phyloP scores from a whole-genome alignment of 169 alveolate species.

The Plasmodium ovale region DNA sequence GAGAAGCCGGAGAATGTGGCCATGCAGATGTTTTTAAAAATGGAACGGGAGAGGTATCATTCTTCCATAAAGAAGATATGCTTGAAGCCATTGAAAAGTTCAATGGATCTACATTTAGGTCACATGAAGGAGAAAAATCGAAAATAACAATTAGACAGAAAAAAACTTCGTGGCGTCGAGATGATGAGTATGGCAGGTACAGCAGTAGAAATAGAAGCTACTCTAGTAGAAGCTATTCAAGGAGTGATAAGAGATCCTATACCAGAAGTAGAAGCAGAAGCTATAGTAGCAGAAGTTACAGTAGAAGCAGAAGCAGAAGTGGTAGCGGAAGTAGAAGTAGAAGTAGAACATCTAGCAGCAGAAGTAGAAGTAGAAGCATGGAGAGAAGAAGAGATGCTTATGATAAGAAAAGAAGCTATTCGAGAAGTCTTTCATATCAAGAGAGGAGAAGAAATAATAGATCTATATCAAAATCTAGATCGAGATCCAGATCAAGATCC shows the following conservation, averaged over 20 bases:
- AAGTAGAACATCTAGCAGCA: constrained; percentile 11
- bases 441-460: constrained; percentile 55
- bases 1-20: constrained; percentile 92
- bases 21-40: constrained; percentile 92
- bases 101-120: constrained; percentile 89
- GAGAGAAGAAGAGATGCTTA: constrained; percentile 77
- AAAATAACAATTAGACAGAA: constrained; percentile 87
- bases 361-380: constrained; percentile 77
- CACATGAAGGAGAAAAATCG: constrained; percentile 90
- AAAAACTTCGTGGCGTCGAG: constrained; percentile 75
- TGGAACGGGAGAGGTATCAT: constrained; percentile 91
- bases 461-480: constrained; percentile 62
- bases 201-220: constrained; percentile 68
- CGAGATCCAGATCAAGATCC: constrained; percentile 50
- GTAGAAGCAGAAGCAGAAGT: constrained; percentile 65
- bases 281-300: constrained; percentile 25
- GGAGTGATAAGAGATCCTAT: constrained; percentile 67
- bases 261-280: constrained; percentile 66
- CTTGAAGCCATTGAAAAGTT: constrained; percentile 88
- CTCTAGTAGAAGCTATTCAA: constrained; percentile 74
- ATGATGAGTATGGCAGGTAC: constrained; percentile 73
- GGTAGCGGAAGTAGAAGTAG: constrained; percentile 44
- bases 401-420: constrained; percentile 75
- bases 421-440: constrained; percentile 69
- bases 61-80: constrained; percentile 89